phyloP scores from a whole-genome alignment of 1,139 yeast genomes.

The Meyerozyma smithsonii region DNA sequence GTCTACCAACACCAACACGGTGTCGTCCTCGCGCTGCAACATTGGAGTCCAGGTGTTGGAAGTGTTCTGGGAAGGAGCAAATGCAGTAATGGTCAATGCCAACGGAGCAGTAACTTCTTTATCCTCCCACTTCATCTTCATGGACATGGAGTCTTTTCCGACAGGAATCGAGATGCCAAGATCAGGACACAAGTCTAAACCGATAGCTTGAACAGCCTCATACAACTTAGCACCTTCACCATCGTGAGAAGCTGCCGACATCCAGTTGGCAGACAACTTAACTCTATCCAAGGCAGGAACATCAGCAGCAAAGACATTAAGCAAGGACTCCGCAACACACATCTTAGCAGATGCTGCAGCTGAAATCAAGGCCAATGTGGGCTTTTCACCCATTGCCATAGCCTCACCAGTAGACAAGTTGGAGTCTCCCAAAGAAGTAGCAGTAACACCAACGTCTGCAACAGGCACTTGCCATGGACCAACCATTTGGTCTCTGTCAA shows the following conservation, averaged over 20 bases:
- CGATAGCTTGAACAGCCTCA: slow-evolving; percentile 96
- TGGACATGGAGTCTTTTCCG: slow-evolving; percentile 98
- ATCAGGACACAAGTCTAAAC: slow-evolving; percentile 90
- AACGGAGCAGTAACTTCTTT: slow-evolving; percentile 94
- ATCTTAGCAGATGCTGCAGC: slow-evolving; percentile 97
- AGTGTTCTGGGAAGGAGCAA: slow-evolving; percentile 81
- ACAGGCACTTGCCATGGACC: slow-evolving; percentile 99
- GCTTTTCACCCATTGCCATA: slow-evolving; percentile 96
- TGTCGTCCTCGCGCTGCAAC: slow-evolving; percentile 38
- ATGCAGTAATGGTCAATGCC: slow-evolving; percentile 88
- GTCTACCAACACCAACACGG: slow-evolving; percentile 69
- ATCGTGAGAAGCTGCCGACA: slow-evolving; percentile 93
- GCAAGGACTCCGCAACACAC: slow-evolving; percentile 91
- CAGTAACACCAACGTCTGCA: slow-evolving; percentile 97
- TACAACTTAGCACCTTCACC: slow-evolving; percentile 96
- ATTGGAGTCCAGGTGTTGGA: slow-evolving; percentile 95
- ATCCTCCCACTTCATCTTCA: slow-evolving; percentile 97
- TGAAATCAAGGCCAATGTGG: slow-evolving; percentile 80
- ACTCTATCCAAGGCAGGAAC: slow-evolving; percentile 69
- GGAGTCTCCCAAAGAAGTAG: slow-evolving; percentile 78
- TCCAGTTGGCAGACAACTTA: slow-evolving; percentile 96
- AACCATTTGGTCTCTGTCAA: slow-evolving; percentile 97
- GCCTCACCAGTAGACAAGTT: slow-evolving; percentile 87
- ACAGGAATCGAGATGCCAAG: slow-evolving; percentile 92
- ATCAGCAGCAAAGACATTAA: slow-evolving; percentile 89